Conservation (phyloP, 2,329 filamentous ascomycete genomes). For the Penicillium sclerotigenum region DNA sequence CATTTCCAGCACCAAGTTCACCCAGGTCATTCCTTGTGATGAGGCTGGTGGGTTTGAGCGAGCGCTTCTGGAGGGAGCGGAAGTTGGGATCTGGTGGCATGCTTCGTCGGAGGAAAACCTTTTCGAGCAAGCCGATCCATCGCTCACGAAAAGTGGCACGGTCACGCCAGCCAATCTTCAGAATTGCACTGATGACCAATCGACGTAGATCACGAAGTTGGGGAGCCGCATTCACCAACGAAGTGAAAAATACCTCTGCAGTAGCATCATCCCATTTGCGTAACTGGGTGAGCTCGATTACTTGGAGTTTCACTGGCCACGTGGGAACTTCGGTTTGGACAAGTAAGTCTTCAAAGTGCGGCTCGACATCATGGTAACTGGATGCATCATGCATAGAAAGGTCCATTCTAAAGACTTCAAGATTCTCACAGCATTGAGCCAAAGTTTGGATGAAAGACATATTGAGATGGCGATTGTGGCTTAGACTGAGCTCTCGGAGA, state of each 20-base stretch:
- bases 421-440: conserved; percentile 63
- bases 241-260: conserved; percentile 74
- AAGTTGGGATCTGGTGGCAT: conserved; percentile 30
- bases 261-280: conserved; percentile 68
- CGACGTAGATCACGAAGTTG: conserved; percentile 64
- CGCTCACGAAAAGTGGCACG: conserved; percentile 73
- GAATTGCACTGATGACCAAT: conserved; percentile 70
- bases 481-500: conserved; percentile 66
- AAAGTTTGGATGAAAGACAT: conserved; percentile 70
- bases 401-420: conserved; percentile 72
- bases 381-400: conserved; percentile 73
- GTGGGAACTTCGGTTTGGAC: conserved; percentile 58
- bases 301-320: conserved; percentile 72
- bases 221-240: conserved; percentile 68
- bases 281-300: conserved; percentile 72
- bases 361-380: conserved; percentile 66
- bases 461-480: conserved; percentile 76
- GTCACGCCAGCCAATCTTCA: conserved; percentile 76
- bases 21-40: background rate
- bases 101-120: conserved; percentile 42
- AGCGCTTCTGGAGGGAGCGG: conserved; percentile 23
- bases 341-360: conserved; percentile 69
- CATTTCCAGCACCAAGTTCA: background rate
- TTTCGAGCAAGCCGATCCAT: conserved; percentile 70
- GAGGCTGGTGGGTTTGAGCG: conserved; percentile 5